Base-by-base conservation (phyloP, 73 alveolate species). In the Blepharisma japonicum region DNA sequence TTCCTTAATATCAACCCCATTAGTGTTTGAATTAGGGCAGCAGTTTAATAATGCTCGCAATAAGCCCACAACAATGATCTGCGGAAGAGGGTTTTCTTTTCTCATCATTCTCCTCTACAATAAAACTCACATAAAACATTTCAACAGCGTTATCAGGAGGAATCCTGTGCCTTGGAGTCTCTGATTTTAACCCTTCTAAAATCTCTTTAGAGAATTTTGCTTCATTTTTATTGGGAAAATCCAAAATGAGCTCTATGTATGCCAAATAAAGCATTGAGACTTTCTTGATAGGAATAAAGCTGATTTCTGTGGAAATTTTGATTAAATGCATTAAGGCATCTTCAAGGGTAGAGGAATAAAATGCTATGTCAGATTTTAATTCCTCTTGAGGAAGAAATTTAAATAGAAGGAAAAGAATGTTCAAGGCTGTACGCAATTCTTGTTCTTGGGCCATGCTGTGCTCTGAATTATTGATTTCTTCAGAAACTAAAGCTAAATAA, bases 71-170 rank as follows among this genome's bases (percentile, higher is more conserved):
- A 85, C 87, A 11, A 87, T 55, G 18, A 83, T 76, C 56, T 82
- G 72, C 3, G 94, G 89, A 6, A 87, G 66, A 1, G 90, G 94
- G 54, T 83, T 87, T 45, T 87, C 94, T 21, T 77, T 77, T 53
- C 79, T 53, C 83, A 87, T 83, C 53, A 82, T 80, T 54, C 94
- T 56, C 70, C 77, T 87, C 79, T 87, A 83, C 18, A 77, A 82
- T 21, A 53, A 38, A 55, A 82, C 90, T n/a, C 77, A 83, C 27
- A 83, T 68, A 49, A 84, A 53, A 25, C 77, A 50, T 6, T 51
- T 38, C 74, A 14, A 61, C 51, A 14, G 50, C 74, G 18, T 11
- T 18, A 55, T 68, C 71, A 80, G 7, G 55, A 77, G 70, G 74
- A 49, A 85, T 45, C 85, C 77, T 45, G 87, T 39, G 23, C 4